Conservation (phyloP, 1,284 basidiomycete species). For the Grifola frondosa region DNA sequence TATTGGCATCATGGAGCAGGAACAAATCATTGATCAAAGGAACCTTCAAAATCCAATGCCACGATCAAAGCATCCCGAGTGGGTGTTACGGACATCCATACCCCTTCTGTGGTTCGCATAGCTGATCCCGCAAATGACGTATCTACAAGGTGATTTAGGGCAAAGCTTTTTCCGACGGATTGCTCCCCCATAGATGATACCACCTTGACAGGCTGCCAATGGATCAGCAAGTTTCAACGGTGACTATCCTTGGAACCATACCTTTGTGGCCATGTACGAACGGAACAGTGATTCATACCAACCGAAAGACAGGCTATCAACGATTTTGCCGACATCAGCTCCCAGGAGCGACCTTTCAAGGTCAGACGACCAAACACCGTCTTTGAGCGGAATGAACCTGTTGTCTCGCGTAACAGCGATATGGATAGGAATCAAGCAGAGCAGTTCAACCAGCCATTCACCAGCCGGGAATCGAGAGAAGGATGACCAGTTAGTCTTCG, state of each 20-base stretch:
- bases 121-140: constrained; percentile 68
- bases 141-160: constrained; percentile 61
- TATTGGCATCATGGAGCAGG: not conserved
- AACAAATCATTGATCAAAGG: not conserved
- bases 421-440: constrained; percentile 66
- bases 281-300: constrained; percentile 68
- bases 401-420: constrained; percentile 58
- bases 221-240: not conserved
- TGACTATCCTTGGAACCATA: constrained; percentile 16
- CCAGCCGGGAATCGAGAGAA: constrained; percentile 47
- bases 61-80: constrained; percentile 55
- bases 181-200: constrained; percentile 71
- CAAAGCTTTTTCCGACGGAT: constrained; percentile 63
- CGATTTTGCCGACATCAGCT: constrained; percentile 56
- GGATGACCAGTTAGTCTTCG: too few species aligned
- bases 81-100: constrained; percentile 69
- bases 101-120: constrained; percentile 67
- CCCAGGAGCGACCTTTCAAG: constrained; percentile 55
- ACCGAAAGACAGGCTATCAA: constrained; percentile 55
- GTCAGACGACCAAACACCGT: constrained; percentile 50
- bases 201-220: constrained; percentile 53
- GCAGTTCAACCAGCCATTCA: constrained; percentile 61
- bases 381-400: constrained; percentile 58
- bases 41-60: constrained; percentile 64
- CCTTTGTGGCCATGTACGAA: constrained; percentile 61